Conservation (phyloP, 1,139 yeast genomes). For the Pichia norvegensis region DNA sequence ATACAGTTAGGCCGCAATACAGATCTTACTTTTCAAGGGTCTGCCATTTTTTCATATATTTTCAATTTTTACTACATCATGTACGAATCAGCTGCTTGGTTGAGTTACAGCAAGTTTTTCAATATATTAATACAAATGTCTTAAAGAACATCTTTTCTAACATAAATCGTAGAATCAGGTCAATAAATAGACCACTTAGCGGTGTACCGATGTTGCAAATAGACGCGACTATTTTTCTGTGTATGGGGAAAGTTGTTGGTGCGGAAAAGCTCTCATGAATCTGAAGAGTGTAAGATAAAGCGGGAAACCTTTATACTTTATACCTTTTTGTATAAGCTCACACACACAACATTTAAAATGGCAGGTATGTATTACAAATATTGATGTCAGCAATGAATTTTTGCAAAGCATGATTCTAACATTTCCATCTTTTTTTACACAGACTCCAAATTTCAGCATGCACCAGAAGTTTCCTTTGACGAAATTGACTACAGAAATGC, state of each 20-base stretch:
- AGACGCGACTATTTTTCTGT: background rate
- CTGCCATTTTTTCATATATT: too few relatives aligned
- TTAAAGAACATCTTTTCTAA: too few relatives aligned
- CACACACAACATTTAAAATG: slow-evolving; percentile 2
- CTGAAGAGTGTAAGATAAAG: background rate
- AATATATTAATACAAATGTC: too few relatives aligned
- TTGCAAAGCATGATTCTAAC: background rate
- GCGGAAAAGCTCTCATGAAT: background rate
- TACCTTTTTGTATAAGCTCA: background rate
- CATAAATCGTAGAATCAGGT: too few relatives aligned
- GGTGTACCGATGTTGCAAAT: background rate
- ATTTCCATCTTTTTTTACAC: background rate
- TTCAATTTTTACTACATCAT: too few relatives aligned
- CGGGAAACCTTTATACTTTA: background rate
- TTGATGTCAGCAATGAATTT: background rate
- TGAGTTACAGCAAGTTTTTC: too few relatives aligned
- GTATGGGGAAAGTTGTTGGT: background rate
- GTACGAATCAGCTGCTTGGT: too few relatives aligned
- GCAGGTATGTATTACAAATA: slow-evolving; percentile 8
- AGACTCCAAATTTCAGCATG: slow-evolving; percentile 32
- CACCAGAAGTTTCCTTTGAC: slow-evolving; percentile 75
- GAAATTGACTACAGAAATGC: slow-evolving; percentile 70
- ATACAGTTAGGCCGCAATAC: background rate
- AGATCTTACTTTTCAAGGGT: background rate
- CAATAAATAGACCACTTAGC: too few relatives aligned